phyloP scores from a whole-genome alignment of 495 filamentous ascomycete species.

The Talaromyces stipitatus region DNA sequence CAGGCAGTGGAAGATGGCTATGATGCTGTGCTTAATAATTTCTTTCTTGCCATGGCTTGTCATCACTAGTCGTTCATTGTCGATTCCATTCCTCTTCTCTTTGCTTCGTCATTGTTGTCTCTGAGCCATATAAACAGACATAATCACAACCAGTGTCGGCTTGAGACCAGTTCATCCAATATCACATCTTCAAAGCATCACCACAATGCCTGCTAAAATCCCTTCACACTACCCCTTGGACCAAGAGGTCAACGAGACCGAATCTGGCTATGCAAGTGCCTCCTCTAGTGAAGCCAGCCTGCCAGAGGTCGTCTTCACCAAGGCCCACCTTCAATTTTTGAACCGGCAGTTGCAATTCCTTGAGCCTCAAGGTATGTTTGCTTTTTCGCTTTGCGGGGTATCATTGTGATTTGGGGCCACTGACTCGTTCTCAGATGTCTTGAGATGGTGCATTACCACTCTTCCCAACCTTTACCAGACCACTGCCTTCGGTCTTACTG shows the following conservation, averaged over 20 bases:
- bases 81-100: neutral
- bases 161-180: neutral
- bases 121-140: neutral
- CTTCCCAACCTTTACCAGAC: slow-evolving; percentile 91
- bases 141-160: too few species aligned
- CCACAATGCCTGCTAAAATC: slow-evolving; percentile 36
- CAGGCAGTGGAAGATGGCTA: neutral
- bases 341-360: slow-evolving; percentile 82
- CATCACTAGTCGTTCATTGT: neutral
- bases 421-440: slow-evolving; percentile 51
- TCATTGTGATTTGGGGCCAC: neutral
- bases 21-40: slow-evolving; percentile 3
- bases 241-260: slow-evolving; percentile 37
- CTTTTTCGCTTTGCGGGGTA: neutral
- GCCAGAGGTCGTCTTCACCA: slow-evolving; percentile 78
- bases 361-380: slow-evolving; percentile 56
- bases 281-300: slow-evolving; percentile 56
- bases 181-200: neutral
- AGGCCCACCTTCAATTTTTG: slow-evolving; percentile 79
- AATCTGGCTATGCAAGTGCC: slow-evolving; percentile 87
- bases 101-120: neutral
- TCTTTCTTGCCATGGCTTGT: neutral
- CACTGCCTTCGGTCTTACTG: slow-evolving; percentile 93
- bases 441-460: slow-evolving; percentile 85
- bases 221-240: slow-evolving; percentile 32